Conservation (phyloP, 768 basidiomycete species). For the Lactifluus pinguis region DNA sequence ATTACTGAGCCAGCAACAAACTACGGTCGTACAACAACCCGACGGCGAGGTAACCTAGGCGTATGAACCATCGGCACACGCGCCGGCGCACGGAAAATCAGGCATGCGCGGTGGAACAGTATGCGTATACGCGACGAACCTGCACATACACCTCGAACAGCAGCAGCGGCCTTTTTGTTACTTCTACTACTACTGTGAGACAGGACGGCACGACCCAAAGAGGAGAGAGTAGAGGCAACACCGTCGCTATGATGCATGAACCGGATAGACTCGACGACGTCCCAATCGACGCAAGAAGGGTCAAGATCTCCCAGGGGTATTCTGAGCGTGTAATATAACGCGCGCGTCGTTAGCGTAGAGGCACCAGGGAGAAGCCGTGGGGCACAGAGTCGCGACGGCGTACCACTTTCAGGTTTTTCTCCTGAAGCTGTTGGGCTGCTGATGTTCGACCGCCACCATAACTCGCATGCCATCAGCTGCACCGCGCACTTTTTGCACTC, state of each 20-base stretch:
- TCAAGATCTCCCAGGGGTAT: slow-evolving; percentile 3
- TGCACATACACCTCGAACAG: not conserved
- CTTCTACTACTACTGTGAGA: no score
- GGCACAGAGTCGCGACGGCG: not conserved
- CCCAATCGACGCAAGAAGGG: slow-evolving; percentile 1
- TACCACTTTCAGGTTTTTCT: not conserved
- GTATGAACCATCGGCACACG: not conserved
- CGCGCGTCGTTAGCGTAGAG: not conserved
- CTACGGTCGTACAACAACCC: not conserved
- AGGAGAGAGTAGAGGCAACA: not conserved
- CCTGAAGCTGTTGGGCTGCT: not conserved
- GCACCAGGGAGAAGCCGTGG: not conserved
- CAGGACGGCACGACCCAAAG: not conserved
- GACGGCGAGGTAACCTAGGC: not conserved
- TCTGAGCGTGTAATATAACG: not conserved
- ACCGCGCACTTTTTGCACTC: not conserved
- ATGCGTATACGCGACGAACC: not conserved
- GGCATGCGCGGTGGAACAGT: slow-evolving; percentile 2
- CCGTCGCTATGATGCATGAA: not conserved
- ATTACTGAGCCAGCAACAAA: not conserved
- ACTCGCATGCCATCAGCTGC: slow-evolving; percentile 4
- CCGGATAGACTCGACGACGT: not conserved
- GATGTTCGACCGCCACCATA: not conserved
- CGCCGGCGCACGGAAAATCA: not conserved
- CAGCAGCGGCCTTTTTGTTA: not conserved